Percentiles rank a stretch among this genome's conserved stretches.
phyloP scores from a whole-genome alignment of 2,329 filamentous ascomycete genomes.

The Trichophyton benhamiae region DNA sequence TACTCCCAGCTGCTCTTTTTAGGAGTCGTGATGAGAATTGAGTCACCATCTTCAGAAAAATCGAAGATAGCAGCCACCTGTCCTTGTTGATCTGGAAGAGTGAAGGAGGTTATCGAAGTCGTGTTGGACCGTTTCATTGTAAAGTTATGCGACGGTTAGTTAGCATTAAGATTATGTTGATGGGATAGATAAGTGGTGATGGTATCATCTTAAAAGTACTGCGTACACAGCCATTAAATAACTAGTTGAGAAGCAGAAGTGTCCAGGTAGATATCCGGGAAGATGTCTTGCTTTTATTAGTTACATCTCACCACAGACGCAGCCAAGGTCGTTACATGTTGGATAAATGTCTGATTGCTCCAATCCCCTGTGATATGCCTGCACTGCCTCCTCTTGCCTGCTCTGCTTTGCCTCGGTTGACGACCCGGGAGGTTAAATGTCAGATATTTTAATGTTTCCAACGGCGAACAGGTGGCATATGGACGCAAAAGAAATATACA shows the following conservation, averaged over 20 bases:
- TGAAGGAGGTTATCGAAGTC: neutral
- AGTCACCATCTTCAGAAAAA: neutral
- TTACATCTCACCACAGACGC: no score
- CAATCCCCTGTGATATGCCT: no score
- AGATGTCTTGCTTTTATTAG: no score
- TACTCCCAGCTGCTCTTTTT: neutral
- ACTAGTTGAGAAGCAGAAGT: neutral
- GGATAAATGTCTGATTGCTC: no score
- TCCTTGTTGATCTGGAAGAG: neutral
- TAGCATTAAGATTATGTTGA: neutral
- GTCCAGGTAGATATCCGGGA: no score
- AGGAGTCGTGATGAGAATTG: neutral
- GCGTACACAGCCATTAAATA: neutral
- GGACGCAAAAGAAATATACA: no score
- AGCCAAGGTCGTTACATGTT: no score
- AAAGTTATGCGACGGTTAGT: neutral
- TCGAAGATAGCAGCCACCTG: neutral
- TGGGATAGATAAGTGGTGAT: neutral
- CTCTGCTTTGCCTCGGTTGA: no score
- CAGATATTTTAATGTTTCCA: no score
- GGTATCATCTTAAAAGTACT: neutral
- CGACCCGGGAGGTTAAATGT: no score
- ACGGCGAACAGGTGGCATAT: no score
- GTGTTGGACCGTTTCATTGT: slow-evolving; percentile 4
- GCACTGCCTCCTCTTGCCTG: no score